phyloP scores from a whole-genome alignment of 805 yeast species.

The Ogataea paradorogensis region DNA sequence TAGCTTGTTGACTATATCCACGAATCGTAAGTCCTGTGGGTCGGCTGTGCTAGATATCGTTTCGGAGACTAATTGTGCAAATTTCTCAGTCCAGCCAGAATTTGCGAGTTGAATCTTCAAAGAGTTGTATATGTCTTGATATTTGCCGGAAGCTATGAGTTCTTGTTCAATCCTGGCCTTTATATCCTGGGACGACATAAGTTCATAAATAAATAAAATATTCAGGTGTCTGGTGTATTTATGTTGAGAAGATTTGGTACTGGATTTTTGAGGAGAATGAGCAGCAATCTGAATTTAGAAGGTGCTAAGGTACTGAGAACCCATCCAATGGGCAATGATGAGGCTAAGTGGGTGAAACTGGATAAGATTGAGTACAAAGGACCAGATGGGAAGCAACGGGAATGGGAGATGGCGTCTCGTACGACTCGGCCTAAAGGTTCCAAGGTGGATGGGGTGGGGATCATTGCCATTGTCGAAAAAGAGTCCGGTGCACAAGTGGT shows the following conservation, averaged over 20 bases:
- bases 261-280: conserved; percentile 6
- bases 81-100: conserved; percentile 84
- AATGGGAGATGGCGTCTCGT: conserved; percentile 90
- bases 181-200: conserved; percentile 30
- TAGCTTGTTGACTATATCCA: conserved; percentile 46
- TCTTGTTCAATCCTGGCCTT: conserved; percentile 66
- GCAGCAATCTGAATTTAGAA: conserved; percentile 17
- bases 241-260: conserved; percentile 7
- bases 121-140: conserved; percentile 66
- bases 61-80: conserved; percentile 53
- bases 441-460: conserved; percentile 86
- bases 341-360: conserved; percentile 67
- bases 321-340: conserved; percentile 35
- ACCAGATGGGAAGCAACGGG: conserved; percentile 65
- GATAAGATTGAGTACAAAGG: conserved; percentile 68
- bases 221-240: conserved; percentile 8
- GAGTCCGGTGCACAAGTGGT: conserved; percentile 44
- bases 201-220: conserved; percentile 3
- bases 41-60: conserved; percentile 34
- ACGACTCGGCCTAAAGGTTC: conserved; percentile 63
- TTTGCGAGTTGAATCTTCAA: conserved; percentile 64
- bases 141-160: conserved; percentile 74
- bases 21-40: conserved; percentile 42
- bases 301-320: conserved; percentile 29
- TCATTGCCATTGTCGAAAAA: conserved; percentile 65